Evolutionary conservation across 139 green algal species (phyloP), one percentile per base, ranked within the genome.

Genomic region (Chlorella vulgaris): DNA sequence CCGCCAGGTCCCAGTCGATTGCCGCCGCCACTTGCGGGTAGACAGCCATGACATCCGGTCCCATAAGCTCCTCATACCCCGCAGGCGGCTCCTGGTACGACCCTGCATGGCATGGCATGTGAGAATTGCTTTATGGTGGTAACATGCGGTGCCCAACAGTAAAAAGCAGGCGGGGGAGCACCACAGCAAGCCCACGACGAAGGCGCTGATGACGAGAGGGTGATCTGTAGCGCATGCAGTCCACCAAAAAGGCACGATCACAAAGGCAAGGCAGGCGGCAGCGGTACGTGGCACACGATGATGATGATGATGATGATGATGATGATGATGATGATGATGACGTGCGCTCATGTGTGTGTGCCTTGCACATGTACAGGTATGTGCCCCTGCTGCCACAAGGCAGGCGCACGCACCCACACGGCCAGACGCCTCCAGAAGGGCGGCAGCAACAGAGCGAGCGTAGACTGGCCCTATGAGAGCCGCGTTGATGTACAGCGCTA

Each of bases 391-490:
- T n/a, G n/a, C n/a, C n/a, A n/a, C n/a, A 58, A 58, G 47, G n/a
- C 5, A 21, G 18, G 74, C 4, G 18, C 50, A 39, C 78, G 66
- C 61, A 60, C 69, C 76, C 10, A 87, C 78, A 4, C 81, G 76
- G 26, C 73, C 78, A 21, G 71, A 83, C 0, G 86, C 81, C n/a
- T 82, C 81, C n/a, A 84, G 74, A 60, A 93, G 79, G 68, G 90
- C 82, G 0, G 79, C 81, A 1, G 90, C 90, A 43, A 91, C 83
- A n/a, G 81, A 80, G 33, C 83, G 76, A 0, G 90, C 90, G 60
- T 82, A 90, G 0, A 84, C 74, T 2, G 90, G 81, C 80, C 88
- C 74, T 31, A 94, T 84, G 3, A 83, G 77, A 24, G 90, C 85
- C 19, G 85, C 87, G 67, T 91, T 83, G 5, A 90, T 81, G 47